Base-by-base conservation (phyloP, 352 stramenopile genomes). In the Aphanomyces euteiches region DNA sequence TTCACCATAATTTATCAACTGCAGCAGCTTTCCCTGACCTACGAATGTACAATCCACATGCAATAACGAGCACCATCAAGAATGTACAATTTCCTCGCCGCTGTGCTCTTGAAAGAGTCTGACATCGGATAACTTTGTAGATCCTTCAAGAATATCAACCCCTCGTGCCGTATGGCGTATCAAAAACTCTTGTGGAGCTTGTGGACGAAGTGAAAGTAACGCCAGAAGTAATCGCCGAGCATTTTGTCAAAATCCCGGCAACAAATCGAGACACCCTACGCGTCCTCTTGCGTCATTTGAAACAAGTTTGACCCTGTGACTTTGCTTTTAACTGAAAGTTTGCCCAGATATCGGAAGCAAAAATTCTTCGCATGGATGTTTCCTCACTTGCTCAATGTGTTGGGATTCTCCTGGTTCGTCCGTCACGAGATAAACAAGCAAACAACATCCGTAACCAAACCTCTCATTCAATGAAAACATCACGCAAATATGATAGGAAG, bases 261-360 rank as follows among this genome's bases (percentile, higher is more conserved):
- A 56, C 59, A 3, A 67, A n/a, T 50, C 59, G 59, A 21, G 39
- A 67, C 40, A 45, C 48, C 39, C 38, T 67, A 4, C 59, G 59
- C 19, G 59, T 54, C 8, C 43, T 67, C 5, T 45, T 67, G 2
- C 12, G n/a, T 15, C 59, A 67, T 36, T 54, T 48, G 6, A 50
- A 48, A 12, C 59, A 36, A 17, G 59, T 67, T 43, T 28, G 17
- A 5, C 19, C 12, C 3, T 5, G 7, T 5, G 40, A 19, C 1
- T 6, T 37, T n/a, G 19, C 7, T 38, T 2, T 56, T 56, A 45
- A 10, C 38, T 4, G 10, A 38, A 53, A 13, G 7, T 21, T 40
- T 53, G 37, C 57, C 37, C 36, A 67, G 59, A 54, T 56, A 15
- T 48, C 59, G 17, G 17, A 48, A 3, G 4, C 5, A 38, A 48